Percentiles rank a stretch among this genome's conserved stretches.
phyloP scores from a whole-genome alignment of 2,329 filamentous ascomycete species.

The Emmonsiellopsis sp. region DNA sequence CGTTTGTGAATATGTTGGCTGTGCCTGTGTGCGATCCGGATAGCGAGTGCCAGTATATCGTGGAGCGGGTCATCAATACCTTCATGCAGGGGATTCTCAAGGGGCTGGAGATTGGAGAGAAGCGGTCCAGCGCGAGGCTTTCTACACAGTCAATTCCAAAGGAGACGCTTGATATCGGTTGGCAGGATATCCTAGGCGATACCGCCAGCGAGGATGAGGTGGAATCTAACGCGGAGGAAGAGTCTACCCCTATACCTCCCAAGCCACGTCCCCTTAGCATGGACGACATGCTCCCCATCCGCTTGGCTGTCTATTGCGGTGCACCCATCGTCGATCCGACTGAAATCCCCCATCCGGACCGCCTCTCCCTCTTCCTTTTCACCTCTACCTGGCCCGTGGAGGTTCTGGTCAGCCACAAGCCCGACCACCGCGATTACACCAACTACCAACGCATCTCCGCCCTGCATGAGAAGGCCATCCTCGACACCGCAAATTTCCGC shows the following conservation, averaged over 20 bases:
- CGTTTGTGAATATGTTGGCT: conserved; percentile 8
- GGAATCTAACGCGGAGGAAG: not conserved
- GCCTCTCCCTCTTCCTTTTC: conserved; percentile 13
- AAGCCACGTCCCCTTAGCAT: not conserved
- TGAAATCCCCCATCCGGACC: conserved; percentile 4
- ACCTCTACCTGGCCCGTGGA: conserved; percentile 13
- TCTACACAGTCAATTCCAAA: not conserved
- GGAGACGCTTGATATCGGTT: not conserved
- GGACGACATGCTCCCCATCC: conserved; percentile 6
- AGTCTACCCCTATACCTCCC: not conserved
- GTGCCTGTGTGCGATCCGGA: conserved; percentile 10
- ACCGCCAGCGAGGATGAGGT: not conserved
- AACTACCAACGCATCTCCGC: conserved; percentile 13
- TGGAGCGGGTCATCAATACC: conserved; percentile 1
- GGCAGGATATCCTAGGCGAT: not conserved
- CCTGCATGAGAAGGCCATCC: conserved; percentile 13
- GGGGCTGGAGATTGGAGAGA: not conserved
- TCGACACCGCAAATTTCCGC: conserved; percentile 13
- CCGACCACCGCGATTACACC: not conserved
- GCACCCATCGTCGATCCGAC: conserved; percentile 11
- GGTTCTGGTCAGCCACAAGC: conserved; percentile 1
- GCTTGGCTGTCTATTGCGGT: conserved; percentile 12
- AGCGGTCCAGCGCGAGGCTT: not conserved
- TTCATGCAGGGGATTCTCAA: not conserved
- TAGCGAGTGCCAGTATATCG: conserved; percentile 5